Percentiles rank a stretch among this genome's conserved stretches.
These are phyloP conservation scores for Colletotrichum phormii DNA, from an alignment of 2,329 filamentous ascomycete species.

Conservation along the genomic window DNA sequence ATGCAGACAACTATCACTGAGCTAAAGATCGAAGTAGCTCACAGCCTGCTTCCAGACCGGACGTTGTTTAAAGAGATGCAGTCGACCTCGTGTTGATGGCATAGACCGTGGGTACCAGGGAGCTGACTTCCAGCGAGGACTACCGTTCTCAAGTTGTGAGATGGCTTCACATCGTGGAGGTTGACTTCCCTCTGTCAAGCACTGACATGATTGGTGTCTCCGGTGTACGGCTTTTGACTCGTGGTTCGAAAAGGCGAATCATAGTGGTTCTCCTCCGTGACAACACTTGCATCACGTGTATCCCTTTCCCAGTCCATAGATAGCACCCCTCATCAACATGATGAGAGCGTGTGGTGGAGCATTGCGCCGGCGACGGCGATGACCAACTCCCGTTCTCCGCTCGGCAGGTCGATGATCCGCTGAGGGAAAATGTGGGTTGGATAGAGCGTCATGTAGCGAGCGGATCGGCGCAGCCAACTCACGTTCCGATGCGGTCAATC, in stretches of 20 bases:
- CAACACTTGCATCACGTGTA: background rate
- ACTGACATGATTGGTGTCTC: background rate
- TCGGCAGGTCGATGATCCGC: background rate
- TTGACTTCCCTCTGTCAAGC: background rate
- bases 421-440: background rate
- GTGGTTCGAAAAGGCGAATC: background rate
- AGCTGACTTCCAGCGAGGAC: background rate
- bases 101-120: fast-evolving
- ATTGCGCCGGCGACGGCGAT: background rate
- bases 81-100: background rate
- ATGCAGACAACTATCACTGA: background rate
- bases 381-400: background rate
- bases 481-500: conserved; percentile 19
- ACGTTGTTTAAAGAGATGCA: background rate
- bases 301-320: background rate
- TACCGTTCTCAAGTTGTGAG: background rate
- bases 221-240: background rate
- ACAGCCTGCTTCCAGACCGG: background rate
- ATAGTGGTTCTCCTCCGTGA: background rate
- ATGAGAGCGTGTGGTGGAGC: background rate
- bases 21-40: background rate
- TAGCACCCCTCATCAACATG: background rate
- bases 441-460: conserved; percentile 15
- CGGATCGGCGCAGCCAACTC: background rate
- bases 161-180: background rate